Percentiles rank a stretch among this genome's conserved stretches.
These are phyloP conservation scores for Gynochthodes officinalis DNA, from an alignment of 257 asterid genomes.

Conservation along the genomic window DNA sequence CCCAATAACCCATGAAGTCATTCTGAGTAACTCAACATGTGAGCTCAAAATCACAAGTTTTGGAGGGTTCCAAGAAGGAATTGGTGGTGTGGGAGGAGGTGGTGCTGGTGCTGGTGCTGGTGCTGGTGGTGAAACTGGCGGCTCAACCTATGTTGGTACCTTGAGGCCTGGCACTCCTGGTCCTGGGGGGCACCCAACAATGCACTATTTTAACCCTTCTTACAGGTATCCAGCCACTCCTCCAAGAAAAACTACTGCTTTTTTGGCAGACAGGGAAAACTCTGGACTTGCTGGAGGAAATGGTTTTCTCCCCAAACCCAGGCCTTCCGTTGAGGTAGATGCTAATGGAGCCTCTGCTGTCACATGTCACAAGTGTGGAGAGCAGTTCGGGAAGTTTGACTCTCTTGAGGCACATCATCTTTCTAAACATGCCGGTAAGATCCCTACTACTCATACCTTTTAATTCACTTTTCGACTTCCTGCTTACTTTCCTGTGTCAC, in stretches of 20 bases:
- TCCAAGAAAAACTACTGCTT: constrained; percentile 40
- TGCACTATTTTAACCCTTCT: constrained; percentile 64
- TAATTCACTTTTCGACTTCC: background rate
- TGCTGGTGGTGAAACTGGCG: constrained; percentile 18
- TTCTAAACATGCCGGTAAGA: constrained; percentile 79
- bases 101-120: constrained; percentile 18
- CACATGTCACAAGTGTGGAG: constrained; percentile 79
- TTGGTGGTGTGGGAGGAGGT: constrained; percentile 7
- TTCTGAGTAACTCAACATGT: constrained; percentile 60
- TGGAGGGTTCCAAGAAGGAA: constrained; percentile 30
- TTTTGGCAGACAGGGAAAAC: constrained; percentile 33
- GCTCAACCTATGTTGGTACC: constrained; percentile 50
- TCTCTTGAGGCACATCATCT: constrained; percentile 84
- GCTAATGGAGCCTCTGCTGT: constrained; percentile 34
- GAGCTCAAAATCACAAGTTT: constrained; percentile 74
- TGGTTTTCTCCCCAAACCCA: constrained; percentile 29
- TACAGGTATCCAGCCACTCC: constrained; percentile 41
- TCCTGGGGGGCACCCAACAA: constrained; percentile 59
- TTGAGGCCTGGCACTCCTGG: constrained; percentile 82
- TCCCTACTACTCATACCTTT: constrained; percentile 2
- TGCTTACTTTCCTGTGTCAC: constrained; percentile 6
- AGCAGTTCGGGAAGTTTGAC: constrained; percentile 77
- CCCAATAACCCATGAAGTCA: constrained; percentile 78
- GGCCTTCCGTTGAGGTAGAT: constrained; percentile 40
- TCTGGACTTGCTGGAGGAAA: constrained; percentile 21